phyloP scores from a whole-genome alignment of 768 basidiomycete genomes.

The Lentinus tigrinus region DNA sequence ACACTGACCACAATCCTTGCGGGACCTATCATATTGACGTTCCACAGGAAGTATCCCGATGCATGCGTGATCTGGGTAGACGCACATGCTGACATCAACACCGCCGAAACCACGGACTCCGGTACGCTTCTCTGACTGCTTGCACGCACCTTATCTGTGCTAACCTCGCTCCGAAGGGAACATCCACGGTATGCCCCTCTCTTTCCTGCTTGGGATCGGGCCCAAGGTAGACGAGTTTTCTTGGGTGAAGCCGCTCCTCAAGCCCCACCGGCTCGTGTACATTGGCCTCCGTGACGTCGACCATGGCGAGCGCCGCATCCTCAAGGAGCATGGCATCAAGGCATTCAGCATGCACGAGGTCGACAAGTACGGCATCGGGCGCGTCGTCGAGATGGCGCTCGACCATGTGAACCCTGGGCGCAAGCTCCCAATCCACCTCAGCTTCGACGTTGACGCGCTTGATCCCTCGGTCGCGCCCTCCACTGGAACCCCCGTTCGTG shows the following conservation, averaged over 20 bases:
- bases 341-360: slow-evolving; percentile 66
- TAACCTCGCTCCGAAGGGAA: slow-evolving; percentile 54
- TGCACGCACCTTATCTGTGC: neutral
- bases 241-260: slow-evolving; percentile 67
- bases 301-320: slow-evolving; percentile 80
- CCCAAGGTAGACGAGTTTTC: slow-evolving; percentile 41
- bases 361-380: slow-evolving; percentile 84
- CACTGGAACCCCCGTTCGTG: slow-evolving; percentile 92
- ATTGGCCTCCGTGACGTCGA: slow-evolving; percentile 96
- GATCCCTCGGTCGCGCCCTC: slow-evolving; percentile 97
- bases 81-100: slow-evolving; percentile 97
- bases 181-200: slow-evolving; percentile 97
- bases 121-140: slow-evolving; percentile 38
- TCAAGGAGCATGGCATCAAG: slow-evolving; percentile 80
- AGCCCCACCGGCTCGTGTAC: slow-evolving; percentile 82
- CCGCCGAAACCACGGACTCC: slow-evolving; percentile 73
- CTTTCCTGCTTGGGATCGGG: slow-evolving; percentile 73
- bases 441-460: slow-evolving; percentile 94
- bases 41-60: slow-evolving; percentile 62
- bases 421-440: slow-evolving; percentile 86
- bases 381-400: slow-evolving; percentile 94
- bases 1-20: neutral
- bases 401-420: slow-evolving; percentile 89
- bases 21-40: neutral
- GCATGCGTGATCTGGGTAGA: slow-evolving; percentile 95